phyloP scores from a whole-genome alignment of 176 grass and related monocot species.

The Panicum miliaceum region DNA sequence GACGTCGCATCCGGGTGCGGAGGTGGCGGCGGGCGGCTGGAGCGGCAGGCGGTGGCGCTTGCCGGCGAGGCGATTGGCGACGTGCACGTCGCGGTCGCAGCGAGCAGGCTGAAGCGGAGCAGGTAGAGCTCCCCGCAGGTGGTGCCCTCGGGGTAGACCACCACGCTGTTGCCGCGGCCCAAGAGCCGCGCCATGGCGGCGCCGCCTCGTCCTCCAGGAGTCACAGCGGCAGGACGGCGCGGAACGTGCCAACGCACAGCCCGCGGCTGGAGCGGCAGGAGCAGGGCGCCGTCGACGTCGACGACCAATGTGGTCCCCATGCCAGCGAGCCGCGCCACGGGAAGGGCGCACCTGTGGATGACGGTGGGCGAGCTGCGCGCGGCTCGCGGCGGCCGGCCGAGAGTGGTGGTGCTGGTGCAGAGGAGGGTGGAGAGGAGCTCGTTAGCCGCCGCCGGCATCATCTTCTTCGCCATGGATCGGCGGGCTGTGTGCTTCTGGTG shows the following conservation, averaged over 20 bases:
- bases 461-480: conserved; percentile 19
- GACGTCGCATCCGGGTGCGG: too few species aligned
- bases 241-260: conserved; percentile 36
- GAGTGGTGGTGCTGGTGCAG: background rate
- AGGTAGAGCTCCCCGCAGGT: conserved; percentile 73
- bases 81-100: conserved; percentile 30
- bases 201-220: conserved; percentile 51
- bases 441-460: background rate
- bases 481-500: background rate
- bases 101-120: conserved; percentile 75
- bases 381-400: background rate
- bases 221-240: conserved; percentile 68
- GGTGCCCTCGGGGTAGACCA: conserved; percentile 77
- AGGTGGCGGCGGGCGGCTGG: too few species aligned
- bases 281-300: conserved; percentile 62
- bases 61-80: too few species aligned
- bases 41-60: too few species aligned
- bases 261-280: conserved; percentile 47
- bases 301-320: conserved; percentile 14
- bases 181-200: conserved; percentile 54
- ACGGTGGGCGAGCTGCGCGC: background rate
- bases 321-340: conserved; percentile 8
- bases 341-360: conserved; percentile 16
- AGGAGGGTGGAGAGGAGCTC: conserved; percentile 29
- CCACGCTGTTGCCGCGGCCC: conserved; percentile 41